Evolutionary conservation across 208 protist genomes (phyloP).

Genomic region (Crithidia sp.): DNA sequence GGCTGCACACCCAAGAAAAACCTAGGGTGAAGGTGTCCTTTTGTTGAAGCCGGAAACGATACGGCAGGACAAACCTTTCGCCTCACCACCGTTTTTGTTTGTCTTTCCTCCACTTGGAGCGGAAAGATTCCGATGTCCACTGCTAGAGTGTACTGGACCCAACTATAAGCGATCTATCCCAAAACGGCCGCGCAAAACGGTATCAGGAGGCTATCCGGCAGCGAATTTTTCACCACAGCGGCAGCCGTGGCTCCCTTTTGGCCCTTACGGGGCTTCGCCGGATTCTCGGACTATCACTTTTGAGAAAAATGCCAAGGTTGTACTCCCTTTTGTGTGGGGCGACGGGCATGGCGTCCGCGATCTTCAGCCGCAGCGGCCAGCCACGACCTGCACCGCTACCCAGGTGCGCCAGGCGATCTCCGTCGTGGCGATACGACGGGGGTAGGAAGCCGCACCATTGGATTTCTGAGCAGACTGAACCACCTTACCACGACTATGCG

Average conservation of each 20-base stretch:
- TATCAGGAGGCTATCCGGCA: not conserved
- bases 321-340: not conserved
- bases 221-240: not conserved
- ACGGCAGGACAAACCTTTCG: not conserved
- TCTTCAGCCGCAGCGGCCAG: not conserved
- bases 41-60: not conserved
- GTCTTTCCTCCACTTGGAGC: not conserved
- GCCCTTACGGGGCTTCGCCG: not conserved
- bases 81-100: not conserved
- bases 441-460: not conserved
- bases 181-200: not conserved
- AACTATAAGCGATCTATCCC: not conserved
- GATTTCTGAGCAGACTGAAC: not conserved
- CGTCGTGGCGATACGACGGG: not conserved
- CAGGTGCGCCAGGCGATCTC: not conserved
- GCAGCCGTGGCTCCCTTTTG: not conserved
- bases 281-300: not conserved
- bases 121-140: not conserved
- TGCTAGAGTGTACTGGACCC: not conserved
- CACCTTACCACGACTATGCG: not conserved
- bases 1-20: not conserved
- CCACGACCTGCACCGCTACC: not conserved
- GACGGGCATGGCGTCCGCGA: not conserved
- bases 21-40: not conserved
- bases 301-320: not conserved